Conservation (phyloP, 2,329 filamentous ascomycete species). For the Raffaelea albimanens region DNA sequence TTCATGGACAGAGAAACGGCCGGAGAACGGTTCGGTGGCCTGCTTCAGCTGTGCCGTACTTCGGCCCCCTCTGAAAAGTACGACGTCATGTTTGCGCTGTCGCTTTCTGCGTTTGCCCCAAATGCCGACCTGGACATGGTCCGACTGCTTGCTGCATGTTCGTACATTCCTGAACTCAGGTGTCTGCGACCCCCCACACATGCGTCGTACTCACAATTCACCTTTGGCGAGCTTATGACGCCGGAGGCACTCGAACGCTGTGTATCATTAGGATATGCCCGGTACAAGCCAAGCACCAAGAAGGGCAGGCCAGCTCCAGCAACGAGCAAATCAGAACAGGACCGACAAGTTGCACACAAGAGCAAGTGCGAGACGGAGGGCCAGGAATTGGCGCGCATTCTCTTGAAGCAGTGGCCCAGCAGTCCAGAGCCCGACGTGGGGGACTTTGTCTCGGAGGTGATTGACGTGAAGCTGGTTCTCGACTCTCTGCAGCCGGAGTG, state of each 20-base stretch:
- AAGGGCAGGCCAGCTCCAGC: neutral
- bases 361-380: no score
- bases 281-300: neutral
- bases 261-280: neutral
- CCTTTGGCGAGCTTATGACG: constrained; percentile 1
- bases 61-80: neutral
- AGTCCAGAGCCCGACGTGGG: neutral
- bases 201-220: neutral
- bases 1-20: neutral
- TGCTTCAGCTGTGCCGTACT: constrained; percentile 6
- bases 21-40: constrained; percentile 15
- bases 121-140: constrained; percentile 16
- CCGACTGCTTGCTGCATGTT: constrained; percentile 32
- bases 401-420: neutral
- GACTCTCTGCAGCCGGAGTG: constrained; percentile 33
- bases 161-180: constrained; percentile 28
- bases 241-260: neutral
- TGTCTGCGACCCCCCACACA: constrained; percentile 19
- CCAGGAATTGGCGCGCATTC: neutral
- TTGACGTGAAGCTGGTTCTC: constrained; percentile 30
- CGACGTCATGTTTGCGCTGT: constrained; percentile 18
- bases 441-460: constrained; percentile 6
- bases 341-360: neutral
- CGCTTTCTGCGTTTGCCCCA: constrained; percentile 15
- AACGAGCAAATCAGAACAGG: neutral